phyloP scores from a whole-genome alignment of 2,329 filamentous ascomycete species.

The Colletotrichum trifolii region DNA sequence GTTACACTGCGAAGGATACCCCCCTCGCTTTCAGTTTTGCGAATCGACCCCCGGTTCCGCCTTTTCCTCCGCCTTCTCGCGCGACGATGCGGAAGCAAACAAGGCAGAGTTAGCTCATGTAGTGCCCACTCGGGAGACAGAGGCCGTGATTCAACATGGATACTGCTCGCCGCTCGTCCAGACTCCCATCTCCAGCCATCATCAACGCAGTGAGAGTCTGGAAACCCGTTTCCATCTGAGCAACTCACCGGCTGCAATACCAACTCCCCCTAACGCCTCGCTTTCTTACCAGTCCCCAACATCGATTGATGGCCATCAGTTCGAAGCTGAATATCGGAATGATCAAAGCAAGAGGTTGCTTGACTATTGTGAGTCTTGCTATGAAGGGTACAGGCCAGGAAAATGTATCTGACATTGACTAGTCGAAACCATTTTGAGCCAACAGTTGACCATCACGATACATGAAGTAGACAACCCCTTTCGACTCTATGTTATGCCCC shows the following conservation, averaged over 20 bases:
- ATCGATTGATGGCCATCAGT: background rate
- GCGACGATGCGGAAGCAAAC: constrained; percentile 17
- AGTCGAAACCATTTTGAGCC: constrained; percentile 40
- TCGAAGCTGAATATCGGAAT: background rate
- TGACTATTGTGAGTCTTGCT: constrained; percentile 9
- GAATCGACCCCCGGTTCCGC: constrained; percentile 34
- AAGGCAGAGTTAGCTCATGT: background rate
- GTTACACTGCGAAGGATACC: constrained; percentile 46
- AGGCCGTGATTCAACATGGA: background rate
- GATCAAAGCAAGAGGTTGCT: constrained; percentile 4
- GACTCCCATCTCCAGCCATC: background rate
- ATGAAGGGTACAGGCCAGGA: background rate
- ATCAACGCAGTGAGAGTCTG: background rate
- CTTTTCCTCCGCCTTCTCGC: too few species aligned
- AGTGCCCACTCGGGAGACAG: background rate
- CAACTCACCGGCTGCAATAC: background rate
- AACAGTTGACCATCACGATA: constrained; percentile 38
- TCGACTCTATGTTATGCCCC: constrained; percentile 38
- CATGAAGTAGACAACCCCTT: constrained; percentile 41
- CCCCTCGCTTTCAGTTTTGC: constrained; percentile 44
- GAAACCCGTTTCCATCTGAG: background rate
- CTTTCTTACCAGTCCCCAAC: constrained; percentile 12
- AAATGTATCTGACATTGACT: background rate
- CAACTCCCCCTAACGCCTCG: background rate
- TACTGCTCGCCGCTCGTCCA: background rate